Evolutionary conservation across 2,329 filamentous ascomycete species (phyloP).

Genomic region (Leptographium radiaticola): DNA sequence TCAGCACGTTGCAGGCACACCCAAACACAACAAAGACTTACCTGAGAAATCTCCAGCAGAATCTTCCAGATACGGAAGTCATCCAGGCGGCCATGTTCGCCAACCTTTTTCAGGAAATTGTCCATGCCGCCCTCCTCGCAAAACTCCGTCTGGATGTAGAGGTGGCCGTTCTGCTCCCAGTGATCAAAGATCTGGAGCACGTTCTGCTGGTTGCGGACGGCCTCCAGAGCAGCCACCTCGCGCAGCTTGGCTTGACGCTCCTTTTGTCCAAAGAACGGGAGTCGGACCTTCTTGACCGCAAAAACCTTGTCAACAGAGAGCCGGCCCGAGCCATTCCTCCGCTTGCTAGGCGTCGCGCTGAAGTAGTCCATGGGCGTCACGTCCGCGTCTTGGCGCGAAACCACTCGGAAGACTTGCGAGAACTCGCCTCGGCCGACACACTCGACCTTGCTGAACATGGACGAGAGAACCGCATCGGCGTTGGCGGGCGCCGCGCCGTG

Average conservation of each 20-base stretch:
- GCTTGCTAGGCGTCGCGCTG: constrained; percentile 10
- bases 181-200: constrained; percentile 71
- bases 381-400: constrained; percentile 19
- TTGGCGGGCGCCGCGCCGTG: constrained; percentile 58
- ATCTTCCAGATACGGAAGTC: constrained; percentile 99
- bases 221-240: constrained; percentile 68
- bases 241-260: constrained; percentile 76
- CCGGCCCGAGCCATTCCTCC: background rate
- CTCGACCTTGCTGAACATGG: constrained; percentile 70
- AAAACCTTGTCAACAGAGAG: constrained; percentile 49
- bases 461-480: constrained; percentile 59
- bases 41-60: constrained; percentile 69
- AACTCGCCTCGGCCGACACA: constrained; percentile 82
- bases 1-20: constrained; percentile 5
- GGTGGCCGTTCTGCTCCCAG: constrained; percentile 74
- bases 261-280: constrained; percentile 61
- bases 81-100: constrained; percentile 74
- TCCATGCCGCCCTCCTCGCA: constrained; percentile 90
- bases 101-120: constrained; percentile 70
- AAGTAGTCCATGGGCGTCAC: constrained; percentile 23
- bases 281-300: constrained; percentile 87
- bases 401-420: constrained; percentile 79
- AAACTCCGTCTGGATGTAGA: constrained; percentile 96
- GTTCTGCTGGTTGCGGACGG: constrained; percentile 70
- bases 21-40: constrained; percentile 30